Percentiles rank a stretch among this genome's conserved stretches.
Evolutionary conservation across 495 filamentous ascomycete genomes (phyloP).

Genomic region (Hyaloscypha variabilis): DNA sequence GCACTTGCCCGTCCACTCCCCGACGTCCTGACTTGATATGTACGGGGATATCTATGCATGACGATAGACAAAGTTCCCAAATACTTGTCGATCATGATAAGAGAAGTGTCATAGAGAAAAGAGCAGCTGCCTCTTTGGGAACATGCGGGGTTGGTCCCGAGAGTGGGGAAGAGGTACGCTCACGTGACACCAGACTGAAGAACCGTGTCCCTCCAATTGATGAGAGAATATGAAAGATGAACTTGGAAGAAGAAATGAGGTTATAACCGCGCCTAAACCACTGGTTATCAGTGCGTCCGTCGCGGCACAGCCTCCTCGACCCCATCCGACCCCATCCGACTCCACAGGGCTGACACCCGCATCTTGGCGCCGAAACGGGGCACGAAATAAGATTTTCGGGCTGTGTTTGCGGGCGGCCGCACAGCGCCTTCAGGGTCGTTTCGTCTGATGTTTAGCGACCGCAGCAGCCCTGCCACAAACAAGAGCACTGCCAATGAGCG

Average conservation of each 20-base stretch:
- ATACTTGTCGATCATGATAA: background rate
- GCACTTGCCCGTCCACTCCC: conserved; percentile 5
- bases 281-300: background rate
- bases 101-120: background rate
- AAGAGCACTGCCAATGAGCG: too few species aligned
- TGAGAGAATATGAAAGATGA: background rate
- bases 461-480: background rate
- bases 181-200: background rate
- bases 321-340: background rate
- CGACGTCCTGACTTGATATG: background rate
- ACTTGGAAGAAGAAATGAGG: background rate
- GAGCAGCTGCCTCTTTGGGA: background rate
- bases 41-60: background rate
- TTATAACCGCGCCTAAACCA: background rate
- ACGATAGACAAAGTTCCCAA: background rate
- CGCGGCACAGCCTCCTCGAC: background rate
- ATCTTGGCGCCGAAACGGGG: background rate
- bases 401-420: background rate
- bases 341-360: background rate
- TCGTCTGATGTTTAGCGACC: background rate
- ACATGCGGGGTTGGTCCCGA: background rate
- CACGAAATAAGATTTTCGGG: background rate
- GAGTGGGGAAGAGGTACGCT: background rate
- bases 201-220: background rate
- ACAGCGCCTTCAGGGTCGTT: background rate